Evolutionary conservation across 1,284 basidiomycete species (phyloP).

Genomic region (Boletellus deceptivus): DNA sequence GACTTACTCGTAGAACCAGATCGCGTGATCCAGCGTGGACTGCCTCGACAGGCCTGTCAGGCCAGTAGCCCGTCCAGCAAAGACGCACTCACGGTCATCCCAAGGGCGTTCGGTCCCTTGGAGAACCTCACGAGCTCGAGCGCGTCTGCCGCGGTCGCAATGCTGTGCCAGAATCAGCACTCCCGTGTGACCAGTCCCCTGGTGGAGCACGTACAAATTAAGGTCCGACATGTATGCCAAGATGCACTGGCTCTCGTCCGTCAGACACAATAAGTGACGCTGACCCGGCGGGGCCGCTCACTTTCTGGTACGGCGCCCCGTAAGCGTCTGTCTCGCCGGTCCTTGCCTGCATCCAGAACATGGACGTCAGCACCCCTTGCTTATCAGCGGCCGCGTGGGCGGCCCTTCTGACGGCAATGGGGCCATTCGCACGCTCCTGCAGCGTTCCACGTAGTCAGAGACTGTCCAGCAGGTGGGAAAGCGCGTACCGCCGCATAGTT

Average conservation of each 20-base stretch:
- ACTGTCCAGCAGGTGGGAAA: not conserved
- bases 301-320: constrained; percentile 78
- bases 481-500: constrained; percentile 44
- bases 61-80: not conserved
- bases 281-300: constrained; percentile 32
- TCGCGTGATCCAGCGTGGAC: constrained; percentile 84
- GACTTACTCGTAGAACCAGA: constrained; percentile 77
- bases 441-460: not conserved
- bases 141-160: constrained; percentile 62
- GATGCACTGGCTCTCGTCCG: constrained; percentile 59
- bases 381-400: constrained; percentile 36
- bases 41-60: constrained; percentile 29
- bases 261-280: constrained; percentile 9
- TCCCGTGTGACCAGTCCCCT: constrained; percentile 1
- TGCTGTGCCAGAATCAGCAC: constrained; percentile 42
- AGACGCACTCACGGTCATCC: constrained; percentile 63
- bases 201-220: constrained; percentile 60
- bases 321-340: constrained; percentile 58
- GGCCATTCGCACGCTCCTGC: constrained; percentile 68
- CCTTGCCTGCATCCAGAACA: constrained; percentile 83
- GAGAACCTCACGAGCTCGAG: constrained; percentile 58
- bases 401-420: constrained; percentile 63
- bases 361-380: constrained; percentile 51
- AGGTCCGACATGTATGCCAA: constrained; percentile 85
- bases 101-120: constrained; percentile 50